These are phyloP conservation scores for Croton setiger DNA, from an alignment of 441 rosid species.

Conservation along the genomic window DNA sequence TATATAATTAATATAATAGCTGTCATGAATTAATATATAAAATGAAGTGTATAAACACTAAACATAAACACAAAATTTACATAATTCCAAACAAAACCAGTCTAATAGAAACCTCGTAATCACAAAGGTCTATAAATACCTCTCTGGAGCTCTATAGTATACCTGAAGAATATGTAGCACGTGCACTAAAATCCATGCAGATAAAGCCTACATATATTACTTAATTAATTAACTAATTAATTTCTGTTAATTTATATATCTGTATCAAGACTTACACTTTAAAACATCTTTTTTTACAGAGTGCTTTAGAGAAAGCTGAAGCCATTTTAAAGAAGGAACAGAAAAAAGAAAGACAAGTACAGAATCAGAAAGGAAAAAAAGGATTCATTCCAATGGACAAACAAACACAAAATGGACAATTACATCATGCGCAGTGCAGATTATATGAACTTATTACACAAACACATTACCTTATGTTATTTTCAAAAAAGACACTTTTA, in stretches of 20 bases:
- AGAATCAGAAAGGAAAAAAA: background rate
- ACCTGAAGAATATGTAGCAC: slow-evolving; percentile 32
- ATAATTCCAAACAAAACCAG: slow-evolving; percentile 27
- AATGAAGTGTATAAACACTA: too few relatives aligned
- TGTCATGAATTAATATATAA: too few relatives aligned
- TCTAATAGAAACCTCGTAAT: slow-evolving; percentile 16
- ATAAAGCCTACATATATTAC: slow-evolving; percentile 16
- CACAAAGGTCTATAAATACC: background rate
- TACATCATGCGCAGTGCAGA: slow-evolving; percentile 27
- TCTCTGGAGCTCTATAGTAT: background rate
- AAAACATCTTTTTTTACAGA: background rate
- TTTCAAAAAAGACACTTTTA: slow-evolving; percentile 13
- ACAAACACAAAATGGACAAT: slow-evolving; percentile 23
- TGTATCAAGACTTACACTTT: background rate
- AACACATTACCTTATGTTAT: slow-evolving; percentile 7
- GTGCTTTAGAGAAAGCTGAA: slow-evolving; percentile 4
- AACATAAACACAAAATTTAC: slow-evolving; percentile 4
- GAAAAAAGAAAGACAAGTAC: background rate
- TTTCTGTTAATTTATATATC: background rate
- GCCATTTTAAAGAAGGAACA: slow-evolving; percentile 8
- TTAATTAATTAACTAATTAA: slow-evolving; percentile 2
- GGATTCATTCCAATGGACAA: slow-evolving; percentile 12
- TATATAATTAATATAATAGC: too few relatives aligned
- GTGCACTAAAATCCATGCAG: slow-evolving; percentile 45
- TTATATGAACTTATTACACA: slow-evolving; percentile 29